These are phyloP conservation scores for Oehlia diaphana DNA, from an alignment of 192 early-diverging fungal species.

Conservation along the genomic window DNA sequence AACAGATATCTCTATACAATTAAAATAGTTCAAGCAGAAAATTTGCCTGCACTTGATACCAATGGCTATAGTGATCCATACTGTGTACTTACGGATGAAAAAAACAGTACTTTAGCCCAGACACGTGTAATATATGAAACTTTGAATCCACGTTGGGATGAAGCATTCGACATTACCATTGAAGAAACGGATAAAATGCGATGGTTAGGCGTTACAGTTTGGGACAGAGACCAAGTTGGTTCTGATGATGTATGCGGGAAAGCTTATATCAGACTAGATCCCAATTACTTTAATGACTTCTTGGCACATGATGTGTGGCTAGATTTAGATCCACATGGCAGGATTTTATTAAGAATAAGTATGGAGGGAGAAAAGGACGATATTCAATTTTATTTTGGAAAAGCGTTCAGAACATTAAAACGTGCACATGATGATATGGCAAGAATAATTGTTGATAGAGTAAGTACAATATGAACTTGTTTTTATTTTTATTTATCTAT, in stretches of 20 bases:
- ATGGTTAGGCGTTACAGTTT: slow-evolving; percentile 41
- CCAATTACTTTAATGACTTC: slow-evolving; percentile 55
- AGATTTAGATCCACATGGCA: slow-evolving; percentile 68
- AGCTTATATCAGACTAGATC: slow-evolving; percentile 60
- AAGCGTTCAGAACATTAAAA: slow-evolving; percentile 70
- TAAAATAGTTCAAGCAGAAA: slow-evolving; percentile 67
- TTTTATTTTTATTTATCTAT: not conserved
- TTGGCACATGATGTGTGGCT: slow-evolving; percentile 69
- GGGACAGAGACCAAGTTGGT: slow-evolving; percentile 56
- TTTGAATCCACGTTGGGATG: slow-evolving; percentile 80
- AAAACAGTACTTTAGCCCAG: slow-evolving; percentile 45
- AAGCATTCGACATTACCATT: slow-evolving; percentile 69
- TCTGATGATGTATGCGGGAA: slow-evolving; percentile 62
- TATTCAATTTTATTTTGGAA: slow-evolving; percentile 81
- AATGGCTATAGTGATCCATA: slow-evolving; percentile 65
- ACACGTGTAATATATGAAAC: slow-evolving; percentile 64
- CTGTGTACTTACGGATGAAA: slow-evolving; percentile 58
- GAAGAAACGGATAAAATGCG: slow-evolving; percentile 41
- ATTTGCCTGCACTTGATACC: slow-evolving; percentile 59
- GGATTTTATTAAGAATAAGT: slow-evolving; percentile 66
- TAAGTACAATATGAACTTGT: slow-evolving; percentile 29
- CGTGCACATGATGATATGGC: slow-evolving; percentile 69
- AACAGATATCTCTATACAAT: slow-evolving; percentile 61
- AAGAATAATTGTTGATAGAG: slow-evolving; percentile 67
- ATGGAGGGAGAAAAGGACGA: slow-evolving; percentile 80